Base-by-base conservation (phyloP, 2,329 filamentous ascomycete species). In the Fusarium citri region DNA sequence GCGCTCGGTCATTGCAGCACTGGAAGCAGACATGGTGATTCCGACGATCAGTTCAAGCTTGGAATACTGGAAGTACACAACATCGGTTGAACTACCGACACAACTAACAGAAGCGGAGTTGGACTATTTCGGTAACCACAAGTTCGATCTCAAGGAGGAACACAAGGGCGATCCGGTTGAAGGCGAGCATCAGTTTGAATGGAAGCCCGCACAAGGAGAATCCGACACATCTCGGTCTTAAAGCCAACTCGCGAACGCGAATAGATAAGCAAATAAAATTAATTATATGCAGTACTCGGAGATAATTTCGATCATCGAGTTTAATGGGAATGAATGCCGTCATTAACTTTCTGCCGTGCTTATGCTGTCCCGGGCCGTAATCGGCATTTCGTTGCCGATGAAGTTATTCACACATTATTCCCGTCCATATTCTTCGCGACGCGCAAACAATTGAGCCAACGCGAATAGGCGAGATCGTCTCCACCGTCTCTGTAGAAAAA, bases 321-420 rank as follows among this genome's bases (percentile, higher is more conserved):
- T 11, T 3, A 4, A 9, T 37, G 22, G 22, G 4, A 49, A 37
- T 25, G 4, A 49, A 37, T 25, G n/a, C 12, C 18, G 12, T 37
- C 22, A 37, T 16, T 18, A 9, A 34, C 6, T 12, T 18, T 12
- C 47, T 16, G 15, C 50, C 18, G 34, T 37, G 34, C 34, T 26
- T 48, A 48, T 48, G n/a, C 8, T 16, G 9, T 45, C 7, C 59
- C 53, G 61, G 61, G 12, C 62, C 60, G 62, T 12, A 25, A 47
- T 64, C 62, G 62, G 62, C 62, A 64, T 12, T 20, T 6, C 3
- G 6, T 3, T 64, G 60, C 62, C 62, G 62, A 26, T 20, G 46
- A 65, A 14, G 53, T 46, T 64, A 64, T 64, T 64, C 62, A 12
- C 61, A 61, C 23, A 9, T 46, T 66, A 66, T 66, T 66, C 22